phyloP scores from a whole-genome alignment of 2,329 filamentous ascomycete species.

The Parascedosporium putredinis region DNA sequence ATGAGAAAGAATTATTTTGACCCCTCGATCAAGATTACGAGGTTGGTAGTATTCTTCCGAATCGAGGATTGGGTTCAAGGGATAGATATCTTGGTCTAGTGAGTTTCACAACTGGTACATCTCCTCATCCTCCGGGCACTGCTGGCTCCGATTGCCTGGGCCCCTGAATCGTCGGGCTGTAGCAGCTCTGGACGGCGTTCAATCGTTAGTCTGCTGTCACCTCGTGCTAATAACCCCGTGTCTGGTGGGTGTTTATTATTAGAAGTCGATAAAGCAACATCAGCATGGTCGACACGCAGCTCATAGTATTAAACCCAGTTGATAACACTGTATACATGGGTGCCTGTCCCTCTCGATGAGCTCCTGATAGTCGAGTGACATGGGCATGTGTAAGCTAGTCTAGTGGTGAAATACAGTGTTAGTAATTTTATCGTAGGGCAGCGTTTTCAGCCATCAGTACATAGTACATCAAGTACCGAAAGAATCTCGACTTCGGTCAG shows the following conservation, averaged over 20 bases:
- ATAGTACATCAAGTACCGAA: no score
- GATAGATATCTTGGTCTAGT: not conserved
- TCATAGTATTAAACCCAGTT: not conserved
- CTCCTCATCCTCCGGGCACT: not conserved
- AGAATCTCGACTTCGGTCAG: no score
- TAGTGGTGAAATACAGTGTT: no score
- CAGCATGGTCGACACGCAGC: not conserved
- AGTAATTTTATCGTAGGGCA: no score
- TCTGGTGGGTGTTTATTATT: not conserved
- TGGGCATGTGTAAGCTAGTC: no score
- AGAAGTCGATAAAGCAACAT: not conserved
- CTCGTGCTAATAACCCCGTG: no score
- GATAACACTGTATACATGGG: no score
- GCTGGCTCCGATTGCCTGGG: not conserved
- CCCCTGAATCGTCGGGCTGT: not conserved
- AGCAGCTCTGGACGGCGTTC: not conserved
- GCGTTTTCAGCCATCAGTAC: no score
- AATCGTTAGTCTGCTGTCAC: no score
- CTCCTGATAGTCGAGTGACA: no score
- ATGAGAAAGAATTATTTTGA: not conserved
- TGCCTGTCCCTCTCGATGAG: no score
- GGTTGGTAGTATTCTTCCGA: not conserved
- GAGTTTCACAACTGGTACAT: conserved; percentile 5
- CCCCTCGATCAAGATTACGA: not conserved
- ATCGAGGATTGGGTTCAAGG: not conserved